These are phyloP conservation scores for Naganishia kalamii DNA, from an alignment of 768 basidiomycete genomes.

Conservation along the genomic window DNA sequence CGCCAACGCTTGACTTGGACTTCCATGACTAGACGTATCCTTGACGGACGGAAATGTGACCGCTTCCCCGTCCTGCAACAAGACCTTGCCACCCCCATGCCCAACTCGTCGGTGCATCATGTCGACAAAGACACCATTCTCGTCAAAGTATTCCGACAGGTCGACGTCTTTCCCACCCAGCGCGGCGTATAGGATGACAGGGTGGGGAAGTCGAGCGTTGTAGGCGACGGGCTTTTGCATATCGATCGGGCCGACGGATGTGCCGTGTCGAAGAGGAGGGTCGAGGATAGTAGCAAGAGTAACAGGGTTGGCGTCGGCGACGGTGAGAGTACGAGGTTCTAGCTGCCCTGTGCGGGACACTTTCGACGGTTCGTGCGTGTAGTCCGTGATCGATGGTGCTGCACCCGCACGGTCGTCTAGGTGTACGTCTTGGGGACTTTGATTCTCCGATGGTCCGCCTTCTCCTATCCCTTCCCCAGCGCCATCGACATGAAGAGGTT, in stretches of 20 bases:
- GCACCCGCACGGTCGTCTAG: too few relatives aligned
- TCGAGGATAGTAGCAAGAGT: not conserved
- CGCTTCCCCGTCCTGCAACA: conserved; percentile 3
- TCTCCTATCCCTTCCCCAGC: too few relatives aligned
- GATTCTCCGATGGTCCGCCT: too few relatives aligned
- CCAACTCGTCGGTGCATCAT: conserved; percentile 1
- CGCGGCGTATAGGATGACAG: not conserved
- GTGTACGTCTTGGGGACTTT: too few relatives aligned
- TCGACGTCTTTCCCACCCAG: not conserved
- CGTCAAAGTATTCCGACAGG: conserved; percentile 13
- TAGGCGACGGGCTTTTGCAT: not conserved
- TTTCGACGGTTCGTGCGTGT: too few relatives aligned
- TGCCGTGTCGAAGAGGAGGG: not conserved
- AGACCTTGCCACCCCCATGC: not conserved
- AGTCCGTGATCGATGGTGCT: too few relatives aligned
- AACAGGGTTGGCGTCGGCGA: not conserved
- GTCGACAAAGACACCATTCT: conserved; percentile 4
- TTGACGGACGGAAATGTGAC: not conserved
- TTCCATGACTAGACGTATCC: not conserved
- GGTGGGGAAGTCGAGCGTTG: conserved; percentile 6
- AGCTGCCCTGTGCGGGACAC: not conserved
- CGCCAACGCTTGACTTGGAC: too few relatives aligned
- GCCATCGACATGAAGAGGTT: too few relatives aligned
- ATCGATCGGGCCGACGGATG: too few relatives aligned
- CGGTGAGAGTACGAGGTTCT: not conserved